Conservation (phyloP, 805 yeast species). For the Teunomyces stri region DNA sequence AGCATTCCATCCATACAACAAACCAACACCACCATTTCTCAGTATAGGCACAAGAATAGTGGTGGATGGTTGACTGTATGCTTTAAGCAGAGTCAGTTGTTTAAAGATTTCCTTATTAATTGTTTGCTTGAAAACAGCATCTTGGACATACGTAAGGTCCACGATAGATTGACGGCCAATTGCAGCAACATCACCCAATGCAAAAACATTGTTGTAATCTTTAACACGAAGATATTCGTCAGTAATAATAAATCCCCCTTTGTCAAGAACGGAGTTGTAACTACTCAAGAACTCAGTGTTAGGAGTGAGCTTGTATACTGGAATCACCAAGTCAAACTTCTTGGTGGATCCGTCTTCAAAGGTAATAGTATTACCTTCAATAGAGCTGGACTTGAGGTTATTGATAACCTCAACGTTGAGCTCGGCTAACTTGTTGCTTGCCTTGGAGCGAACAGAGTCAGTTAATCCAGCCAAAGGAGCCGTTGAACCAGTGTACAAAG, state of each 20-base stretch:
- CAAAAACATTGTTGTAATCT: slow-evolving; percentile 26
- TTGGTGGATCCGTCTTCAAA: slow-evolving; percentile 16
- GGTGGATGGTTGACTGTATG: slow-evolving; percentile 14
- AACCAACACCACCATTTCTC: slow-evolving; percentile 35
- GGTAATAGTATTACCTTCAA: slow-evolving; percentile 10
- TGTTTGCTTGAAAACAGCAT: slow-evolving; percentile 11
- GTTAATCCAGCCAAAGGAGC: slow-evolving; percentile 17
- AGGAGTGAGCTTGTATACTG: slow-evolving; percentile 25
- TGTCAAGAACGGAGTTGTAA: slow-evolving; percentile 16
- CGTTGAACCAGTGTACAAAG: slow-evolving; percentile 24
- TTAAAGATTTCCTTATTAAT: slow-evolving; percentile 15
- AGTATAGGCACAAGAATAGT: slow-evolving; percentile 30
- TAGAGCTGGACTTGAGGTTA: slow-evolving; percentile 7
- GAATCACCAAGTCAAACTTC: slow-evolving; percentile 29
- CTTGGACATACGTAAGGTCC: slow-evolving; percentile 25
- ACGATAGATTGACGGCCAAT: slow-evolving; percentile 21
- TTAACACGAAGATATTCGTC: slow-evolving; percentile 25
- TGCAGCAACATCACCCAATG: slow-evolving; percentile 34
- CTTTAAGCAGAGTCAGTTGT: slow-evolving; percentile 8
- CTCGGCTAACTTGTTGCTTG: slow-evolving; percentile 14
- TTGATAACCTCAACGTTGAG: slow-evolving; percentile 25
- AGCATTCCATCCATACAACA: slow-evolving; percentile 23
- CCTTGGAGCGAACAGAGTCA: slow-evolving; percentile 11
- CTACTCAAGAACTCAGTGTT: slow-evolving; percentile 31
- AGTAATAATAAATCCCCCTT: slow-evolving; percentile 27